Base-by-base conservation (phyloP, 108 stramenopile genomes). In the Schizochytrium sp. region DNA sequence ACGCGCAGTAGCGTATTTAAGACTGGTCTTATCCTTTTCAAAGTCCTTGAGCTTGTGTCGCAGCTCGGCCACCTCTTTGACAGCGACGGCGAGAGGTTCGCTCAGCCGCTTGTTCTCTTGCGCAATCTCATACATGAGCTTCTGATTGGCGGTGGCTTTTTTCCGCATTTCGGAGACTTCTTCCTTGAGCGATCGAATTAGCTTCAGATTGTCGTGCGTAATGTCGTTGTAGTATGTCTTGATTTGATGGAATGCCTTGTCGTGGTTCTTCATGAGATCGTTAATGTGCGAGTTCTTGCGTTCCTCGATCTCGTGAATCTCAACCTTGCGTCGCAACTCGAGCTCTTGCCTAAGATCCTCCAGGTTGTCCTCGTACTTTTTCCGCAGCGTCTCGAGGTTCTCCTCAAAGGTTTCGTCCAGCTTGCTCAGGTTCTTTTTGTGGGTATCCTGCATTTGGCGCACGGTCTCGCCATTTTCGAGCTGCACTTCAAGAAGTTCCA, bases 301-400 rank as follows among this genome's bases (percentile, higher is more conserved):
- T 91, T 94, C 95, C 60, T 95, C 95, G 57, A 94, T 93, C 90
- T 95, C 95, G 88, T 95, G 95, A 34, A 94, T 91, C 71, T 94
- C 94, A 16, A 95, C 94, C 88, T 93, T 88, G 43, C 16, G 72
- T 16, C 91, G 91, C 51, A 93, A 87, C 90, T 91, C 89, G 34
- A 93, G 89, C 23, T 93, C 92, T 19, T 57, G 57, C 51, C 89
- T 59, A 19, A 92, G 87, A 18, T 29, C 23, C 18, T 57, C 83
- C 16, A 93, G 88, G n/a, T 90, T 87, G 23, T 47, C 44, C 18
- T 88, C 71, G 88, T 71, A 90, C 69, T 57, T 28, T 71, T 88
- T 76, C 10, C 91, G 88, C 72, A 90, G 57, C 23, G 88, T 14
- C 59, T 92, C 91, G 58, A 91, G 83, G 29, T 92, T 90, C 60